Evolutionary conservation across 2,329 filamentous ascomycete genomes (phyloP).

Genomic region (Cercospora canescens): DNA sequence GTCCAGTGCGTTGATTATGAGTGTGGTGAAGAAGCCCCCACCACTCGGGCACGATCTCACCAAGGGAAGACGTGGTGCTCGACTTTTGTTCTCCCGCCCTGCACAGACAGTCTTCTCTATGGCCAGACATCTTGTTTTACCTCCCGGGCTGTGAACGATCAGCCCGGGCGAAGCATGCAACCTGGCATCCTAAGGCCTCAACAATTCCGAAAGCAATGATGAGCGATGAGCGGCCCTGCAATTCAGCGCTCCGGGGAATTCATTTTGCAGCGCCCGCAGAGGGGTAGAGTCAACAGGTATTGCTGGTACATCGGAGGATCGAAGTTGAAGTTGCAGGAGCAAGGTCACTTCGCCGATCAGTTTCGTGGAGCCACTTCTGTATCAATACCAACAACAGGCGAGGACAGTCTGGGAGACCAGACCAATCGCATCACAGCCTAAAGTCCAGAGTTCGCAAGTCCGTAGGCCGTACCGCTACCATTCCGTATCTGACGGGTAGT

Average conservation of each 20-base stretch:
- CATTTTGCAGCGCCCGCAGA: neutral
- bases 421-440: neutral
- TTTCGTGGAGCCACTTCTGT: neutral
- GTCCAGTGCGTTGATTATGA: neutral
- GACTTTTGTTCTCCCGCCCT: neutral
- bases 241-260: neutral
- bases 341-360: neutral
- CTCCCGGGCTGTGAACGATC: neutral
- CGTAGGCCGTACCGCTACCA: neutral
- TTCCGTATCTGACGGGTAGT: neutral
- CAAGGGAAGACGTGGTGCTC: neutral
- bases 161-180: neutral
- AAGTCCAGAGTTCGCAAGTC: neutral
- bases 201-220: neutral
- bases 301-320: neutral
- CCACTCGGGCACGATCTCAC: too few species aligned
- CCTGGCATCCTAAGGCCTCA: neutral
- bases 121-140: neutral
- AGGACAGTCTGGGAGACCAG: neutral
- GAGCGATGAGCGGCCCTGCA: neutral
- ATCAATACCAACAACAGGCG: neutral
- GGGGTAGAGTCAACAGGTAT: neutral
- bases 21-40: too few species aligned
- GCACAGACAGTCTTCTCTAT: neutral
- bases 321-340: neutral